These are phyloP conservation scores for Didymella segeticola DNA, from an alignment of 2,329 filamentous ascomycete genomes.

Conservation along the genomic window DNA sequence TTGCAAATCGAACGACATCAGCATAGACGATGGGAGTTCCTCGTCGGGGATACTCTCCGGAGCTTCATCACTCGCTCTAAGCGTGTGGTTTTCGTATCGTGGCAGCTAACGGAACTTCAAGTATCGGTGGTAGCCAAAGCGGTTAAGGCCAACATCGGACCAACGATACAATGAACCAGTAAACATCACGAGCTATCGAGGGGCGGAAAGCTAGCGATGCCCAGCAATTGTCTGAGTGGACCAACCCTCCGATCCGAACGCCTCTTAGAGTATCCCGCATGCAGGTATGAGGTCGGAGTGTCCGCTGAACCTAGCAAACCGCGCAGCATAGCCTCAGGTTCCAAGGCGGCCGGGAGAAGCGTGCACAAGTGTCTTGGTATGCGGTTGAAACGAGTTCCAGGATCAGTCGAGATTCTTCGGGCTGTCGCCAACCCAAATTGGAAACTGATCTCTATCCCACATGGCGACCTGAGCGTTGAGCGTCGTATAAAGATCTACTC, in stretches of 20 bases:
- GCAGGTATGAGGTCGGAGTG: slow-evolving; percentile 18
- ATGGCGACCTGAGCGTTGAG: not conserved
- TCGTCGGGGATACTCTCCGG: not conserved
- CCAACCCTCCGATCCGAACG: slow-evolving; percentile 14
- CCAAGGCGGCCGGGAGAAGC: slow-evolving; percentile 34
- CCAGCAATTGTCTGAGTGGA: slow-evolving; percentile 23
- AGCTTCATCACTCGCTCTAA: slow-evolving; percentile 1
- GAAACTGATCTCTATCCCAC: slow-evolving; percentile 9
- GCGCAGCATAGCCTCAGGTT: slow-evolving; percentile 19
- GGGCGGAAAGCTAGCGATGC: slow-evolving; percentile 17
- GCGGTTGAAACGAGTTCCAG: slow-evolving; percentile 22
- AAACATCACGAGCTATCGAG: slow-evolving; percentile 2
- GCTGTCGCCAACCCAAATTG: slow-evolving; percentile 7
- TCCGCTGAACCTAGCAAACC: slow-evolving; percentile 14
- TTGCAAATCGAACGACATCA: not conserved
- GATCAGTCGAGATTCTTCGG: slow-evolving; percentile 23
- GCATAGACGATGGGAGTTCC: not conserved
- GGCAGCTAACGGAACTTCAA: slow-evolving; percentile 5
- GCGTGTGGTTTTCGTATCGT: not conserved
- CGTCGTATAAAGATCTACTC: slow-evolving; percentile 28
- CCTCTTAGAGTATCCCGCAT: slow-evolving; percentile 16
- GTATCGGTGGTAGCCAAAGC: slow-evolving; percentile 11
- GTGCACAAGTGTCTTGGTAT: slow-evolving; percentile 32
- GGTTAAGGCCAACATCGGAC: slow-evolving; percentile 12
- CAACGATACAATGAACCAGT: slow-evolving; percentile 4